These are phyloP conservation scores for Mesembryanthemum crystallinum DNA, from an alignment of 148 eudicot genomes.

Conservation along the genomic window DNA sequence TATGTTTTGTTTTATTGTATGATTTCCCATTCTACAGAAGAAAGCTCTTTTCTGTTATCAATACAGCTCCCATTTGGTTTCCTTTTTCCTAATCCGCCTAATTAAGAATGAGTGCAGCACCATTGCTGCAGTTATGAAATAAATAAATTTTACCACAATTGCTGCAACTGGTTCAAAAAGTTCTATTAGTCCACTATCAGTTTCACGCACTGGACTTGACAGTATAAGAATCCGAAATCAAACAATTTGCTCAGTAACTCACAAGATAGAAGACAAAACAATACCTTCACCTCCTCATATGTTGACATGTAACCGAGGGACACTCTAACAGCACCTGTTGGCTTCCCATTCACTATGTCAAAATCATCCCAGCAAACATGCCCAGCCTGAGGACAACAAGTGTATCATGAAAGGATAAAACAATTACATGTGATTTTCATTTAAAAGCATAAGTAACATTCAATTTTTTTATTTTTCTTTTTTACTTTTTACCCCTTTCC, in stretches of 20 bases:
- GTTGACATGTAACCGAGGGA: slow-evolving; percentile 98
- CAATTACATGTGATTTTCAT: background rate
- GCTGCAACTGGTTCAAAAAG: background rate
- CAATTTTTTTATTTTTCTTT: too few species aligned
- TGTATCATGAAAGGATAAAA: slow-evolving; percentile 13
- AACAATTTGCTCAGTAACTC: background rate
- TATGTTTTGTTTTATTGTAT: too few species aligned
- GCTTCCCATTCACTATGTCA: slow-evolving; percentile 83
- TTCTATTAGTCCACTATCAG: background rate
- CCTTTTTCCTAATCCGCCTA: background rate
- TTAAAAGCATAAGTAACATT: too few species aligned
- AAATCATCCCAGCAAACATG: slow-evolving; percentile 96
- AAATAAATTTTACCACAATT: background rate
- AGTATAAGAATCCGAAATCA: background rate
- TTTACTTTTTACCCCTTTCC: background rate
- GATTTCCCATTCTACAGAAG: too few species aligned
- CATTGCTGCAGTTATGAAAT: background rate
- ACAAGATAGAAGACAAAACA: background rate
- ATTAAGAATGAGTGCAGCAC: background rate
- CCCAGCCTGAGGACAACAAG: slow-evolving; percentile 60
- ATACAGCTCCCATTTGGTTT: background rate
- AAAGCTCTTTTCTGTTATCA: too few species aligned
- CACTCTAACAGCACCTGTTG: slow-evolving; percentile 95
- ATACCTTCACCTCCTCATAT: slow-evolving; percentile 92
- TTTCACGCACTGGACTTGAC: background rate